Evolutionary conservation across 2,329 filamentous ascomycete species (phyloP), one percentile per base, ranked within the genome.

Genomic region (Blumeria graminis): DNA sequence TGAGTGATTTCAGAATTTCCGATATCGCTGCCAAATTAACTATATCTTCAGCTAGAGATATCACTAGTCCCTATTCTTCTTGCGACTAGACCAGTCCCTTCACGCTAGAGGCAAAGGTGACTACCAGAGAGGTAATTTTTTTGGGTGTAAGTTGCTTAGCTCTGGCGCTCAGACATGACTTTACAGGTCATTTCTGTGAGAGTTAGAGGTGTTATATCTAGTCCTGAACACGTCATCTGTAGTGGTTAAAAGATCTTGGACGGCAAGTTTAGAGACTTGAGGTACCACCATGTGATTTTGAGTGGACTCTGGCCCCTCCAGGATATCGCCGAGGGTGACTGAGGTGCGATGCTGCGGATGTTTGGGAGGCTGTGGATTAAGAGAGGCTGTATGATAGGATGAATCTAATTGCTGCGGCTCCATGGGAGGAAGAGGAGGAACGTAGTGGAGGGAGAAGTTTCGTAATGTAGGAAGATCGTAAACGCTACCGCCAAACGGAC

Each of bases 231-330:
- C 70, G n/a, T 59, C 62, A 55, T 75, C 73, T 53, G 72, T 76
- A 1, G 79, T 75, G 60, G 82, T 82, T 58, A 94, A 72, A 57
- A 95, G 75, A 64, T 95, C 90, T 63, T 90, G 84, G 5, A 93
- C 82, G 1, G 84, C 84, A 46, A 94, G 84, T 68, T 92, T 92
- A 56, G 87, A 86, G n/a, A 89, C 78, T 69, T 90, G 86, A 6
- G 88, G 88, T 14, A 94, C 85, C 0, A 90, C 90, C 16, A 96
- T 74, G 69, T 96, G 96, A 63, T 90, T 76, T 70, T 92, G 86
- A 28, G 84, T 83, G 39, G 87, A 87, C 61, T 95, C 89, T 1
- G 87, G 78, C 62, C 84, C 82, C 65, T 84, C 87, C 72, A 96
- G 92, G 65, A 96, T 96, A 68, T 96, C 90, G 58, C 82, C 85